phyloP scores from a whole-genome alignment of 139 green algal genomes.

The Chlorella sp. region DNA sequence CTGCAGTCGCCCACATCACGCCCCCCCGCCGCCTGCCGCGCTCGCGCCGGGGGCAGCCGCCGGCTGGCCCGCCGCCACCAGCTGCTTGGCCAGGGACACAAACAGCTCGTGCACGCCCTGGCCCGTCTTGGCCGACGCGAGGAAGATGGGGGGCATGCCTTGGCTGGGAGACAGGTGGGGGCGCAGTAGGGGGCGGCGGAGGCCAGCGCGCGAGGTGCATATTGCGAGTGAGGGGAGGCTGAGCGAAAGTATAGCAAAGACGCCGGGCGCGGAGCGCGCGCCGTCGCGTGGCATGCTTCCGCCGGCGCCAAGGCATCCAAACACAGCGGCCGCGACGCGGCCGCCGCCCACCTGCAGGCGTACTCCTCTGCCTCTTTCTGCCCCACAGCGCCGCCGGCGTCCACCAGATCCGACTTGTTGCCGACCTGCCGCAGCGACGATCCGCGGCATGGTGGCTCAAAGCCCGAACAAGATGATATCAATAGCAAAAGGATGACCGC shows the following conservation, averaged over 20 bases:
- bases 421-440: no score
- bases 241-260: not conserved
- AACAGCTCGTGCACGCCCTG: slow-evolving; percentile 88
- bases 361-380: slow-evolving; percentile 61
- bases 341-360: slow-evolving; percentile 77
- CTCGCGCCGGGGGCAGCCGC: not conserved
- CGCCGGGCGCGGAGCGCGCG: not conserved
- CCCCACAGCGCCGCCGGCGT: slow-evolving; percentile 45
- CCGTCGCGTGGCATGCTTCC: not conserved
- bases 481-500: no score
- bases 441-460: no score
- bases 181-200: no score
- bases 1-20: not conserved
- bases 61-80: not conserved
- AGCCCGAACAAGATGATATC: no score
- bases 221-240: not conserved
- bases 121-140: slow-evolving; percentile 89
- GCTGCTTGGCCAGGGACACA: slow-evolving; percentile 56
- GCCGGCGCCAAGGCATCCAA: slow-evolving; percentile 16
- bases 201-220: no score
- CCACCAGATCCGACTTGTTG: slow-evolving; percentile 93
- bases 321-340: no score
- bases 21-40: no score
- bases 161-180: slow-evolving; percentile 6
- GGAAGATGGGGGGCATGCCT: slow-evolving; percentile 28